Evolutionary conservation across 2,329 filamentous ascomycete species (phyloP), one percentile per base, ranked within the genome.

Genomic region (Talaromyces atroroseus): DNA sequence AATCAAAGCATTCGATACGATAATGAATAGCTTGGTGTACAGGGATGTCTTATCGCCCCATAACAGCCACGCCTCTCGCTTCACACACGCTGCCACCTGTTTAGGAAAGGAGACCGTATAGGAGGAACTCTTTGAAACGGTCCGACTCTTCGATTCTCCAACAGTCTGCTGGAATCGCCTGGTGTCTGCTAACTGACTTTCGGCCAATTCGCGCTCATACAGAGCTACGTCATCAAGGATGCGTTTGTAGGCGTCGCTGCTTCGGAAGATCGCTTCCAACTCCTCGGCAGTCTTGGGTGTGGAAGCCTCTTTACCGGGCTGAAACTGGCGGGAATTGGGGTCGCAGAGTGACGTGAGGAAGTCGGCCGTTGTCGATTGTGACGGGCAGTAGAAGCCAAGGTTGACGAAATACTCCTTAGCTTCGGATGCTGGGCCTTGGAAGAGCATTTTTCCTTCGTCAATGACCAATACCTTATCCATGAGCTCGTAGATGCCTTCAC

Each of bases 381-480:
- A 76, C 0, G 81, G 80, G 58, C 77, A 83, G 49, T 82, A 64
- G 67, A 84, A 88, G 10, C 86, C 86, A 16, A 89, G 76, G 50
- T 83, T 76, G 58, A 83, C 76, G 65, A 90, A 89, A 68, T 88
- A 89, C 57, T 81, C 74, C 56, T 78, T 80, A 2, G 87, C 86
- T 46, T 82, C 76, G n/a, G 74, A 72, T 3, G 80, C 78, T 2
- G 80, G 82, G 0, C 86, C 86, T 65, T 84, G 83, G 71, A 82
- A 89, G 54, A 88, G 81, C 71, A 85, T 83, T 4, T 84, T 82
- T 1, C 89, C 89, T 50, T 82, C 76, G 61, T 92, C 86, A 53
- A 92, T 89, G 20, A 92, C 82, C 51, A 92, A 70, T 2, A 92
- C 88, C 71, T 92, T 92, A 68, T 94, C 89, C 81, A 92, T 89